Base-by-base conservation (phyloP, 2,329 filamentous ascomycete species). In the Calonectria crousiana region DNA sequence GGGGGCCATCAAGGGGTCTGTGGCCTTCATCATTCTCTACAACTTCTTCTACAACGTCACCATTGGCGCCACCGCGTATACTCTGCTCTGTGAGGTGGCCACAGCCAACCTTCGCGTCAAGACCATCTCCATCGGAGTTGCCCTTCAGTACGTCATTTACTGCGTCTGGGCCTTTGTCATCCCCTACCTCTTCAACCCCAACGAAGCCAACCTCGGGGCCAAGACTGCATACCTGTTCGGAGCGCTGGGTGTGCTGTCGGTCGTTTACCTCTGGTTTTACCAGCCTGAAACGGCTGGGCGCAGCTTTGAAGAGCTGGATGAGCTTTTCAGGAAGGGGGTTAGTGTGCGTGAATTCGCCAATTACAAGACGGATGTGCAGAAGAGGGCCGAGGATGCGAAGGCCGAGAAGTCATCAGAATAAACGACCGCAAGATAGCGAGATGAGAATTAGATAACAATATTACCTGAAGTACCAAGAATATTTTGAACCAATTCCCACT, bases 1-100 rank as follows among this genome's bases (percentile, higher is more conserved):
- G 0, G 74, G 56, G 0, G 58, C 74, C 20, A 79, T 81, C 71
- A 80, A 81, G 67, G 83, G 79, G 11, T 78, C 80, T 0, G 82
- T 83, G 18, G 83, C 82, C 2, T 81, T 87, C 53, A 83, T 87
- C 5, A 73, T 85, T n/a, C 68, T 86, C 8, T 87, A 84, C 76
- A 82, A 81, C 76, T 86, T 81, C 75, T 80, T 82, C 66, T 87
- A 86, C 72, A 83, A 86, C 67, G 78, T 85, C 44, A 84, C 83
- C 8, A 86, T 88, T 23, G 86, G 86, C 9, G 81, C 85, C 1
- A 85, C 84, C 0, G 83, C 83, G 3, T 86, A 82, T 69, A 83
- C 84, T 0, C 77, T 85, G 28, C 80, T 87, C 51, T 82, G 81
- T 18, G 86, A 87, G 72, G 82, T 84, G 5, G 78, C 85, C 0